Conservation (phyloP, 2,329 filamentous ascomycete genomes). For the Bretziella fagacearum region DNA sequence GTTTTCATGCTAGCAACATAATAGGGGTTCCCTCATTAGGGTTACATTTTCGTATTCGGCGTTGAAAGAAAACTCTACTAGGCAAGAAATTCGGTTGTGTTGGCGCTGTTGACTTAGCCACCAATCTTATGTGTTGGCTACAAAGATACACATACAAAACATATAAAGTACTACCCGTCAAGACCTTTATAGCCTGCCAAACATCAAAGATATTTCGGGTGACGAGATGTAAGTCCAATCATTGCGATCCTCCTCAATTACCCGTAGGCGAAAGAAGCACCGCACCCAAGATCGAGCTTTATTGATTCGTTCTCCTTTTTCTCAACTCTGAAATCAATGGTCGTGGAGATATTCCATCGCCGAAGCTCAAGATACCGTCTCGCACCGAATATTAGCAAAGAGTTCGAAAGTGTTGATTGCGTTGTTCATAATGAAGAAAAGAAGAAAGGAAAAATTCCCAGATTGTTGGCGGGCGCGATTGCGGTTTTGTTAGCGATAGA, state of each 20-base stretch:
- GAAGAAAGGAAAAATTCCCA: conserved; percentile 18
- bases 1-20: too few relatives aligned
- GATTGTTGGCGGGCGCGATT: neutral
- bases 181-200: too few relatives aligned
- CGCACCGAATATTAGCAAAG: conserved; percentile 25
- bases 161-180: too few relatives aligned
- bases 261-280: conserved; percentile 30
- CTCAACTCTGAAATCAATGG: conserved; percentile 27
- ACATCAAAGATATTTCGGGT: too few relatives aligned
- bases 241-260: conserved; percentile 40
- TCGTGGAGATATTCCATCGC: conserved; percentile 27
- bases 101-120: too few relatives aligned
- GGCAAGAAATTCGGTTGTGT: too few relatives aligned
- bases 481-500: neutral
- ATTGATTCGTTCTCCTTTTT: conserved; percentile 34
- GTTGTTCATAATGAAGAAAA: conserved; percentile 28
- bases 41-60: too few relatives aligned
- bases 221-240: conserved; percentile 37
- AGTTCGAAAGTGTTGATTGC: conserved; percentile 30
- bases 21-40: too few relatives aligned
- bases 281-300: conserved; percentile 43
- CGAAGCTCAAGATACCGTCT: conserved; percentile 24
- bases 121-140: too few relatives aligned
- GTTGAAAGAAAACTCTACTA: too few relatives aligned
- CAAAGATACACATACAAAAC: too few relatives aligned